Evolutionary conservation across 2,329 filamentous ascomycete species (phyloP).

Genomic region (Penicillium expansum): DNA sequence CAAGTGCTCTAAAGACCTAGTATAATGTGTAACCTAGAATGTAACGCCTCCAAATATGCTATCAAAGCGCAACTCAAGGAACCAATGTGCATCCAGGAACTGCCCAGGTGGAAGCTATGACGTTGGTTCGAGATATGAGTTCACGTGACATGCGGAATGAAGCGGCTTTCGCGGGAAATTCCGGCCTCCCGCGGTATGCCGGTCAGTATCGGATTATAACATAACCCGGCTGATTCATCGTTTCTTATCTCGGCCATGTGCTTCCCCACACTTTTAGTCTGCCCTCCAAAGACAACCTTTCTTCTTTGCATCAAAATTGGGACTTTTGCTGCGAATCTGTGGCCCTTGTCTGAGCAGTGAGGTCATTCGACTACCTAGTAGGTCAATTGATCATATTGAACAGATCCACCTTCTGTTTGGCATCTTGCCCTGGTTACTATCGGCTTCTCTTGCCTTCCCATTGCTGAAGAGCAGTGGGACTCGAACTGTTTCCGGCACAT

Average conservation of each 20-base stretch:
- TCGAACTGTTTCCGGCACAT: constrained; percentile 15
- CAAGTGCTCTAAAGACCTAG: not conserved
- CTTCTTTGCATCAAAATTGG: constrained; percentile 6
- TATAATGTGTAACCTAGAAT: not conserved
- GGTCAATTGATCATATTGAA: not conserved
- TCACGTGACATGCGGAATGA: constrained; percentile 13
- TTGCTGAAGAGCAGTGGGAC: constrained; percentile 16
- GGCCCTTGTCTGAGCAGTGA: not conserved
- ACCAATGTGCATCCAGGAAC: not conserved
- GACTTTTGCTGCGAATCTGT: not conserved
- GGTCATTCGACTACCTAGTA: not conserved
- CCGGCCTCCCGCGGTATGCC: constrained; percentile 16
- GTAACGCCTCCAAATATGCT: not conserved
- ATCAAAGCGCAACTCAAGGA: constrained; percentile 1
- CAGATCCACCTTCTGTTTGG: not conserved
- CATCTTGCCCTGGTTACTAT: not conserved
- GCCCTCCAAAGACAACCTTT: constrained; percentile 8
- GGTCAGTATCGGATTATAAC: constrained; percentile 3
- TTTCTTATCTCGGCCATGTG: constrained; percentile 18
- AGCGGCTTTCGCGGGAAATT: too few relatives aligned
- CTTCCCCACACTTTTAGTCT: constrained; percentile 26
- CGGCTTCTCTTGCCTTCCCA: constrained; percentile 6
- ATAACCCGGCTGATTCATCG: constrained; percentile 19
- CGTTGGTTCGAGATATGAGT: not conserved
- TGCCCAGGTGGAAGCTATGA: constrained; percentile 7